Evolutionary conservation across 2,329 filamentous ascomycete genomes (phyloP), one percentile per base, ranked within the genome.

Genomic region (Samsoniella hepiali): DNA sequence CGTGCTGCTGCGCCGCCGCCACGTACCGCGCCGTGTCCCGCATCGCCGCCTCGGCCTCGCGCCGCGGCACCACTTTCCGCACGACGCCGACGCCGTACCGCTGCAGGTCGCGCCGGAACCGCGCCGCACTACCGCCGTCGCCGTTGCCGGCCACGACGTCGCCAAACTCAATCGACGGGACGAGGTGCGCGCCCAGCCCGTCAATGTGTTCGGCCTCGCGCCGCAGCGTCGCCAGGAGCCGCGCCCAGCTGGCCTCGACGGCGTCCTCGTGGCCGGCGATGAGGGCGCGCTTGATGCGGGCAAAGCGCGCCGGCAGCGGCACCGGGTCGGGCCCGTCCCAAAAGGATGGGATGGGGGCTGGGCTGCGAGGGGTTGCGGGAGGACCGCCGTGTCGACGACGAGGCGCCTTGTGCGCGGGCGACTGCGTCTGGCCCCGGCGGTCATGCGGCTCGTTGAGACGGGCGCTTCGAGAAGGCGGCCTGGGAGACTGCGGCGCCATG

Each of bases 41-140:
- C 68, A 90, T 88, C 72, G 84, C 84, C 32, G 76, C 75, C 63
- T 85, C 78, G 11, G 86, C 86, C 68, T 86, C 81, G 5, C 75
- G 71, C 36, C 79, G 77, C 11, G 86, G 82, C 2, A 91, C 76
- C 45, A 89, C 88, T 67, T 86, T 85, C 63, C 87, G 82, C 32
- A 91, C 80, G 27, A 91, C 82, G 47, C 85, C 88, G 11, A 87
- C 83, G 59, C 88, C 88, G 49, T 87, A 83, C 69, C 86, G 85
- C 68, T 81, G 81, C 58, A 88, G 78, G 69, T 84, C 82, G 55
- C 77, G 76, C 59, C 77, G 79, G 71, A 90, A 90, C 1, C 81
- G 76, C 31, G 81, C 76, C 2, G 22, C 22, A 22, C 22, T 22
- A 22, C 22, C 22, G 83, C 80, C 58, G 34, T 82, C 79, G 61